A percentile compares a stretch with the other conserved stretches of the same genome.
phyloP scores from a whole-genome alignment of 805 yeast genomes.

The Metschnikowia picachoensis region DNA sequence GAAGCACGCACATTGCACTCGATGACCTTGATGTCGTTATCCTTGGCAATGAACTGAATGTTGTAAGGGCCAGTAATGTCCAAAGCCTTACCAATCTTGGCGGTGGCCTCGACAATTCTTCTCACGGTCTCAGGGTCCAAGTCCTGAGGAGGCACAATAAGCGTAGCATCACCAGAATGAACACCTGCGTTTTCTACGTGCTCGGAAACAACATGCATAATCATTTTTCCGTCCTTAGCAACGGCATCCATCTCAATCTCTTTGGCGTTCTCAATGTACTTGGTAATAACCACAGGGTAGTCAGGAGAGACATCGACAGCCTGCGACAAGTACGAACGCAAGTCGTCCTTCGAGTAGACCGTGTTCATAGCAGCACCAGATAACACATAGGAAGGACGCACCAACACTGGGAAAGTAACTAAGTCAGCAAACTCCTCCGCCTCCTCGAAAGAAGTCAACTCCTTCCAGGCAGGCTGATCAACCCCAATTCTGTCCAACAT shows the following conservation, averaged over 20 bases:
- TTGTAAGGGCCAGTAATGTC: constrained; percentile 97
- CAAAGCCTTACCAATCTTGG: constrained; percentile 91
- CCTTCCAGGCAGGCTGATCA: constrained; percentile 99
- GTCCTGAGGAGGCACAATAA: constrained; percentile 96
- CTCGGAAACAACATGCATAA: constrained; percentile 97
- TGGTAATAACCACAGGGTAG: constrained; percentile 95
- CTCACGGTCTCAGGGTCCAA: constrained; percentile 86
- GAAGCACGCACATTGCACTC: constrained; percentile 99
- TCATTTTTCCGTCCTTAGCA: constrained; percentile 88
- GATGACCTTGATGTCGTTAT: constrained; percentile 93
- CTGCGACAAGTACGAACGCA: constrained; percentile 81
- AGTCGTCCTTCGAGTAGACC: constrained; percentile 83
- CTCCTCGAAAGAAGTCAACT: constrained; percentile 85
- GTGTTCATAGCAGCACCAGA: constrained; percentile 99
- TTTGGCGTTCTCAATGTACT: constrained; percentile 93
- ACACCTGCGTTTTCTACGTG: constrained; percentile 99
- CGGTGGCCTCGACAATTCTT: constrained; percentile 92
- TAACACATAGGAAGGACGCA: constrained; percentile 94
- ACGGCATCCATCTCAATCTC: constrained; percentile 99
- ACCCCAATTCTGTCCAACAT: constrained; percentile 95
- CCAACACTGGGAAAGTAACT: constrained; percentile 91
- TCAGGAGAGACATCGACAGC: constrained; percentile 98
- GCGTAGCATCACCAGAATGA: constrained; percentile 98
- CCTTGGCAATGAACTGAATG: constrained; percentile 94
- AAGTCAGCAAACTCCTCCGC: constrained; percentile 89